Conservation (phyloP, 2,329 filamentous ascomycete genomes). For the Nothophoma quercina region DNA sequence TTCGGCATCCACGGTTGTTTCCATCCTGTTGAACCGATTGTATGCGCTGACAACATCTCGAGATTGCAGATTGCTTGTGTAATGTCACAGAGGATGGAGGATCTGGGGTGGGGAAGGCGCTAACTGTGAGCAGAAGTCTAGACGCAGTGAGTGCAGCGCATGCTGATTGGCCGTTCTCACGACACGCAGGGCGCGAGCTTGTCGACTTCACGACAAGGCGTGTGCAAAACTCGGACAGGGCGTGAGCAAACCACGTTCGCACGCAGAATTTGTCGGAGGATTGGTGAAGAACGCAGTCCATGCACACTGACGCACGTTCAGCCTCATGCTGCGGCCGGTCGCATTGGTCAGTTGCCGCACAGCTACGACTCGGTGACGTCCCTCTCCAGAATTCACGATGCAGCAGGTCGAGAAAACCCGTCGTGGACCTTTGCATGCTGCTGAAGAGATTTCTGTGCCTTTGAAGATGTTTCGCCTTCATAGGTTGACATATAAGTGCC, state of each 20-base stretch:
- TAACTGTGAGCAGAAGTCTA: constrained; percentile 11
- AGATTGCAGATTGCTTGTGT: constrained; percentile 3
- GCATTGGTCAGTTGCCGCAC: background rate
- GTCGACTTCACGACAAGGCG: background rate
- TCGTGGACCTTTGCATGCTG: background rate
- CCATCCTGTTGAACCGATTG: constrained; percentile 9
- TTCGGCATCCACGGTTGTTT: constrained; percentile 9
- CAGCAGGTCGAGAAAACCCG: background rate
- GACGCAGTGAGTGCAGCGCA: constrained; percentile 6
- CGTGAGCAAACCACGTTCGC: constrained; percentile 1
- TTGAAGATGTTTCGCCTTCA: background rate
- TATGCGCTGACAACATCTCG: constrained; percentile 9
- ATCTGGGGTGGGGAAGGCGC: constrained; percentile 5
- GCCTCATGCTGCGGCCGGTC: background rate
- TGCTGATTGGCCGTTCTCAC: constrained; percentile 8
- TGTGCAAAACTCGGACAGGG: constrained; percentile 7
- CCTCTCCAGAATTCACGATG: background rate
- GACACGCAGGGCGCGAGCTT: constrained; percentile 12
- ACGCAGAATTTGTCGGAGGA: background rate
- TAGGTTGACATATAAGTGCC: background rate
- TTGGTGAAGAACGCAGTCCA: background rate
- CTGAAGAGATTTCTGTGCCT: constrained; percentile 3
- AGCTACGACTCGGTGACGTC: background rate
- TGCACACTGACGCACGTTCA: background rate
- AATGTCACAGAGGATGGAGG: constrained; percentile 5